Evolutionary conservation across 208 protist genomes (phyloP).

Genomic region (Crithidia bombi): DNA sequence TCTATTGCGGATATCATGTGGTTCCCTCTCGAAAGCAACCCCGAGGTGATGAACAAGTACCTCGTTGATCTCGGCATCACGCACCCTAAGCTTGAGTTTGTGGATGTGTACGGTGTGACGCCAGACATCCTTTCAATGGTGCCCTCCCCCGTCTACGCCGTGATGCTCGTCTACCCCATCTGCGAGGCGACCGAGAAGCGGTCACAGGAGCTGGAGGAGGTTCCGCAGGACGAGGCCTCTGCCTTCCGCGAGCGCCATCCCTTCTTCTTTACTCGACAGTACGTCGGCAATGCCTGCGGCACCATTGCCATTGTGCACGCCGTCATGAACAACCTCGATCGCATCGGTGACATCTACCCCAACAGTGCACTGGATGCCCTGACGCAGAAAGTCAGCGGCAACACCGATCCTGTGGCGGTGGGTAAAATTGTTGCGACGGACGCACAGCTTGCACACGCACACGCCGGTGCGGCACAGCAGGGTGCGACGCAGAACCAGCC

Average conservation of each 20-base stretch:
- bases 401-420: constrained; percentile 3
- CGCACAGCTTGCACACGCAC: constrained; percentile 48
- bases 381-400: background rate
- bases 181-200: constrained; percentile 44
- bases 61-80: constrained; percentile 58
- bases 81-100: constrained; percentile 66
- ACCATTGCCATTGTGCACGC: constrained; percentile 95
- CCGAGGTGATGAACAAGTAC: constrained; percentile 92
- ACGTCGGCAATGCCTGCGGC: constrained; percentile 94
- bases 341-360: constrained; percentile 44
- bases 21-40: constrained; percentile 95
- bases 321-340: constrained; percentile 90
- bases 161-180: constrained; percentile 94
- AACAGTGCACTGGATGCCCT: constrained; percentile 45
- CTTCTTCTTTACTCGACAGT: constrained; percentile 94
- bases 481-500: constrained; percentile 70
- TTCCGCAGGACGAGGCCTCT: constrained; percentile 44
- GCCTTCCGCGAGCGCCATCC: constrained; percentile 45
- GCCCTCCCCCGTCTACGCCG: constrained; percentile 84
- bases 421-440: constrained; percentile 56
- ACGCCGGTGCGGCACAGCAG: constrained; percentile 60
- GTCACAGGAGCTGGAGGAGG: constrained; percentile 15
- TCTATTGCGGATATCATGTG: constrained; percentile 55
- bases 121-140: constrained; percentile 92
- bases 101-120: constrained; percentile 93